phyloP scores from a whole-genome alignment of 169 alveolate species.

The Miamiensis avidus region DNA sequence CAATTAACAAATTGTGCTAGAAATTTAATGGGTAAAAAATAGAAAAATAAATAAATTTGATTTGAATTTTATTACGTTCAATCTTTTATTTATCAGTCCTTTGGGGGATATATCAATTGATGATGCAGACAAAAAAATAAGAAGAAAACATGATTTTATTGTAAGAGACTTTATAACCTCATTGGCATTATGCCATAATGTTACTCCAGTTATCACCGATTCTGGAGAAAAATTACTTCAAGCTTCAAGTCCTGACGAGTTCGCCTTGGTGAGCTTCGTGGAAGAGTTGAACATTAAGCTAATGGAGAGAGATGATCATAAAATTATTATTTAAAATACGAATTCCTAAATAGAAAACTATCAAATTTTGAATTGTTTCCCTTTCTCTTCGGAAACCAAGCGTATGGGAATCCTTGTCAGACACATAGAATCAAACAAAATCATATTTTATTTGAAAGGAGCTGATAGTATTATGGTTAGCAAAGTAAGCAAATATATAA shows the following conservation, averaged over 20 bases:
- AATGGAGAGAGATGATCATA: constrained; percentile 47
- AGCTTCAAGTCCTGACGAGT: constrained; percentile 81
- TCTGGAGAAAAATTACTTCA: constrained; percentile 46
- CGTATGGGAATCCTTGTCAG: constrained; percentile 72
- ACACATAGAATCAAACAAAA: constrained; percentile 56
- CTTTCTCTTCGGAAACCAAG: constrained; percentile 74
- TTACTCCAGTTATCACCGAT: constrained; percentile 72
- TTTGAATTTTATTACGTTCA: not conserved
- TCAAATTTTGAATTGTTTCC: constrained; percentile 74
- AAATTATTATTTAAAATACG: constrained; percentile 51
- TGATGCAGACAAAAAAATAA: not conserved
- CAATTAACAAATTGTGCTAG: constrained; percentile 31
- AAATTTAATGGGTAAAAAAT: constrained; percentile 34
- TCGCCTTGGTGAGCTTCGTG: constrained; percentile 65
- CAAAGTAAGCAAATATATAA: constrained; percentile 52
- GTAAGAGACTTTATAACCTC: constrained; percentile 74
- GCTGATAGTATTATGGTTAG: constrained; percentile 78
- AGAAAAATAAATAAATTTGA: constrained; percentile 5
- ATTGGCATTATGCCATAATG: constrained; percentile 73
- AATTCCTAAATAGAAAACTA: constrained; percentile 56
- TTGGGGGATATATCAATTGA: constrained; percentile 9
- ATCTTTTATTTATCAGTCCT: not conserved
- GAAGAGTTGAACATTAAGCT: constrained; percentile 55
- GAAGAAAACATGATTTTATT: constrained; percentile 54
- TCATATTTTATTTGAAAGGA: constrained; percentile 78